phyloP scores from a whole-genome alignment of 2,329 filamentous ascomycete genomes.

The Botryotinia convoluta region DNA sequence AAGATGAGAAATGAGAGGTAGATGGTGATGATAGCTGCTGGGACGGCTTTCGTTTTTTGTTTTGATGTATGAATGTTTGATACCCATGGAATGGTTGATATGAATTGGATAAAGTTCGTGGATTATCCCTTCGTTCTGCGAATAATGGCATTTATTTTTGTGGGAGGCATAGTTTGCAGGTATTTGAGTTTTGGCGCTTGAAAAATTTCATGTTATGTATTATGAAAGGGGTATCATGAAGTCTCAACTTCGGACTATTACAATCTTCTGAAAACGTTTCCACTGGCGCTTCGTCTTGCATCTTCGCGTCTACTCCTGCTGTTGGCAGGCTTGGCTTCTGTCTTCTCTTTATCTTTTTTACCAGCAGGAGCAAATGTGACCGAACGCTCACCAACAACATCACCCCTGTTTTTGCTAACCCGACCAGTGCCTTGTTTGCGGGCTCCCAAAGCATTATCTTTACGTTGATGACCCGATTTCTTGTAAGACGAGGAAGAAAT shows the following conservation, averaged over 20 bases:
- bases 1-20: conserved; percentile 23
- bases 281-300: conserved; percentile 67
- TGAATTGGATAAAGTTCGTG: background rate
- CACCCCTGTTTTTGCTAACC: conserved; percentile 46
- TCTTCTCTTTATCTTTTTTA: conserved; percentile 48
- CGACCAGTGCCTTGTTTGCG: conserved; percentile 52
- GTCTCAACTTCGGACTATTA: conserved; percentile 38
- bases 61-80: conserved; percentile 10
- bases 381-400: conserved; percentile 61
- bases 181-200: conserved; percentile 2
- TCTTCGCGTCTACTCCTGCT: conserved; percentile 37
- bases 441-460: conserved; percentile 56
- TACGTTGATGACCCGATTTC: conserved; percentile 51
- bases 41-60: conserved; percentile 12
- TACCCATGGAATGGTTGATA: conserved; percentile 1
- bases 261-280: conserved; percentile 70
- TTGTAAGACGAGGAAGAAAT: conserved; percentile 68
- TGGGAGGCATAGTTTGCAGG: conserved; percentile 1
- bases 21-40: conserved; percentile 11
- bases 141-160: background rate
- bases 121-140: background rate
- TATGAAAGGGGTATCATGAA: conserved; percentile 21
- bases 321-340: conserved; percentile 22
- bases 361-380: conserved; percentile 69
- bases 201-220: conserved; percentile 9